phyloP scores from a whole-genome alignment of 2,329 filamentous ascomycete genomes.

The Onygena corvina region DNA sequence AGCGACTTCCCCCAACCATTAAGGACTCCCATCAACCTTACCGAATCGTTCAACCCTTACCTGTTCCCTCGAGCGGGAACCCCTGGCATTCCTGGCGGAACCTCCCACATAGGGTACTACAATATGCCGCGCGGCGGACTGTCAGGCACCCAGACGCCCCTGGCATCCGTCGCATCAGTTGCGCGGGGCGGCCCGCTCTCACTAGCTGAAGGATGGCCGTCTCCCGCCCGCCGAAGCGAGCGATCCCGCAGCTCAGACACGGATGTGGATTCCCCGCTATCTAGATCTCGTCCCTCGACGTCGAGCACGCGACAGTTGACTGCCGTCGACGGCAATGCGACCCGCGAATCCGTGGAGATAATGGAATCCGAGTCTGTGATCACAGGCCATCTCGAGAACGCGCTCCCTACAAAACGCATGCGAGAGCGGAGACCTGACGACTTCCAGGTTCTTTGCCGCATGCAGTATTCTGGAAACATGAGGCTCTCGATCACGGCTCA shows the following conservation, averaged over 20 bases:
- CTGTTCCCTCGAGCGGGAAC: conserved; percentile 37
- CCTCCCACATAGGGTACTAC: conserved; percentile 36
- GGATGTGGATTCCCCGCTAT: conserved; percentile 27
- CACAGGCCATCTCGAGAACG: not conserved
- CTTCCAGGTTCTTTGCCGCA: conserved; percentile 82
- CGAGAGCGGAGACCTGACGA: conserved; percentile 72
- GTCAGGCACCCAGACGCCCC: conserved; percentile 38
- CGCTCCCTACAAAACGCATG: conserved; percentile 39
- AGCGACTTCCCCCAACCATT: conserved; percentile 22
- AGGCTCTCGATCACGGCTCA: conserved; percentile 83
- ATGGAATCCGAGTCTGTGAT: conserved; percentile 1
- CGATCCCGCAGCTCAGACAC: conserved; percentile 20
- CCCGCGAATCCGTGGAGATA: not conserved
- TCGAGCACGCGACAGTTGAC: conserved; percentile 16
- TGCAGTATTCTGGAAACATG: conserved; percentile 78
- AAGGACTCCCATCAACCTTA: conserved; percentile 26
- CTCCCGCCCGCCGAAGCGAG: conserved; percentile 11
- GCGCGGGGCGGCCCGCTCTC: conserved; percentile 26
- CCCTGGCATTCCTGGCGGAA: conserved; percentile 38
- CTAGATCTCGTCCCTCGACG: conserved; percentile 35
- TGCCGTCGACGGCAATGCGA: not conserved
- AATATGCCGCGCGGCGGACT: conserved; percentile 39
- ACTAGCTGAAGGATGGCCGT: conserved; percentile 25
- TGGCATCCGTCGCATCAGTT: conserved; percentile 37
- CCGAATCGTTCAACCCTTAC: conserved; percentile 30